These are phyloP conservation scores for Thelonectria blattea DNA, from an alignment of 2,329 filamentous ascomycete species.

Conservation along the genomic window DNA sequence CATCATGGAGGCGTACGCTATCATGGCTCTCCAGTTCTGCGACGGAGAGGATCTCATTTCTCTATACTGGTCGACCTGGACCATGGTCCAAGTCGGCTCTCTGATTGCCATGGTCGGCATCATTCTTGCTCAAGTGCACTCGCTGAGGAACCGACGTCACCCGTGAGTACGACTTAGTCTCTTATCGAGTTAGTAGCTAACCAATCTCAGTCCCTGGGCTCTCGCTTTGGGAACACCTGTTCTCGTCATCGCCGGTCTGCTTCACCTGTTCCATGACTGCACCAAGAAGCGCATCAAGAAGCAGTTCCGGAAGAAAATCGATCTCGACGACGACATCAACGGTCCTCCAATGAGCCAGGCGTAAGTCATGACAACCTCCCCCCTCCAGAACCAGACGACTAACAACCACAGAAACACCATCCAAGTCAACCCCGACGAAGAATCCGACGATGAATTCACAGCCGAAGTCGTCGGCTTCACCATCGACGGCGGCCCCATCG, in stretches of 20 bases:
- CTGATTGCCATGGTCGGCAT: constrained; percentile 50
- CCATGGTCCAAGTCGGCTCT: constrained; percentile 64
- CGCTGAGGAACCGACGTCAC: constrained; percentile 55
- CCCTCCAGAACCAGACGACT: constrained; percentile 10
- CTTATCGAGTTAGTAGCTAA: neutral
- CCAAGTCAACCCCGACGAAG: constrained; percentile 42
- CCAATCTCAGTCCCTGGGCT: constrained; percentile 55
- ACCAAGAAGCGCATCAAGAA: constrained; percentile 46
- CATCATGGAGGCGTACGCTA: constrained; percentile 60
- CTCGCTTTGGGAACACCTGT: constrained; percentile 66
- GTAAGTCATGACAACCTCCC: constrained; percentile 41
- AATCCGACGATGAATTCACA: constrained; percentile 41
- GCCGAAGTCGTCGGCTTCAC: constrained; percentile 53
- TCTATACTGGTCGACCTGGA: constrained; percentile 63
- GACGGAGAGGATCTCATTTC: constrained; percentile 66
- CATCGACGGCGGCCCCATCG: constrained; percentile 52
- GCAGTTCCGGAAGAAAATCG: constrained; percentile 33
- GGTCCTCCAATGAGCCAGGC: constrained; percentile 52
- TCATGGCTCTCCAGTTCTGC: constrained; percentile 63
- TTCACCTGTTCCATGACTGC: constrained; percentile 54
- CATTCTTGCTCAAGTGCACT: constrained; percentile 58
- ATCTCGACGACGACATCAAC: constrained; percentile 32
- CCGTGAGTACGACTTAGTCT: constrained; percentile 48
- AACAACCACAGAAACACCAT: constrained; percentile 45
- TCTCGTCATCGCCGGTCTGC: constrained; percentile 61